These are phyloP conservation scores for Lasiodiplodia theobromae DNA, from an alignment of 2,329 filamentous ascomycete genomes.

Conservation along the genomic window DNA sequence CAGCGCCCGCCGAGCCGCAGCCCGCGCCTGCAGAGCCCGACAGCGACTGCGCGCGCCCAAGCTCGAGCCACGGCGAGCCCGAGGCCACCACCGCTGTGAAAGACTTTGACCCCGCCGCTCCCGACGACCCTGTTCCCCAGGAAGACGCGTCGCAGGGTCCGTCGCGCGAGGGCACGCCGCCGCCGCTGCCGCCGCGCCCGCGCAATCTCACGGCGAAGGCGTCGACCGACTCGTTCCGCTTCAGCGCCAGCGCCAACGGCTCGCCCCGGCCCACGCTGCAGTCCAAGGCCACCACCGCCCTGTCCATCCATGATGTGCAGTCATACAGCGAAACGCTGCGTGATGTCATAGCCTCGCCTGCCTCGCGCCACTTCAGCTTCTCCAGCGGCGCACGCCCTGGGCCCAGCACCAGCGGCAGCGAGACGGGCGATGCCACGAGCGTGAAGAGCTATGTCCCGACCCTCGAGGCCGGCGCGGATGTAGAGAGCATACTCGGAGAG, in stretches of 20 bases:
- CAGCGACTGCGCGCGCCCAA: not conserved
- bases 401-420: constrained; percentile 56
- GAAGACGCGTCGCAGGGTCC: constrained; percentile 4
- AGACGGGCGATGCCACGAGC: constrained; percentile 70
- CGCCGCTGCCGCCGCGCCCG: constrained; percentile 63
- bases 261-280: constrained; percentile 50
- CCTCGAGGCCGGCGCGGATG: constrained; percentile 70
- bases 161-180: constrained; percentile 57
- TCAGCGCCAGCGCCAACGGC: constrained; percentile 33
- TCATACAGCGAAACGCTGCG: constrained; percentile 66
- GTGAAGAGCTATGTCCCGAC: constrained; percentile 71
- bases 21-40: not conserved
- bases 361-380: constrained; percentile 49
- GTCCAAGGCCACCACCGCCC: constrained; percentile 80
- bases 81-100: not conserved
- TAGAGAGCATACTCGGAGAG: constrained; percentile 81
- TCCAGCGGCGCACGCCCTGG: constrained; percentile 37
- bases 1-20: constrained; percentile 34
- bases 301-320: constrained; percentile 81
- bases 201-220: constrained; percentile 35
- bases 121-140: constrained; percentile 6
- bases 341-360: constrained; percentile 37
- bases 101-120: constrained; percentile 21
- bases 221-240: constrained; percentile 50
- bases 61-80: constrained; percentile 8